phyloP scores from a whole-genome alignment of 2,329 filamentous ascomycete genomes.

The Calonectria ilicicola region DNA sequence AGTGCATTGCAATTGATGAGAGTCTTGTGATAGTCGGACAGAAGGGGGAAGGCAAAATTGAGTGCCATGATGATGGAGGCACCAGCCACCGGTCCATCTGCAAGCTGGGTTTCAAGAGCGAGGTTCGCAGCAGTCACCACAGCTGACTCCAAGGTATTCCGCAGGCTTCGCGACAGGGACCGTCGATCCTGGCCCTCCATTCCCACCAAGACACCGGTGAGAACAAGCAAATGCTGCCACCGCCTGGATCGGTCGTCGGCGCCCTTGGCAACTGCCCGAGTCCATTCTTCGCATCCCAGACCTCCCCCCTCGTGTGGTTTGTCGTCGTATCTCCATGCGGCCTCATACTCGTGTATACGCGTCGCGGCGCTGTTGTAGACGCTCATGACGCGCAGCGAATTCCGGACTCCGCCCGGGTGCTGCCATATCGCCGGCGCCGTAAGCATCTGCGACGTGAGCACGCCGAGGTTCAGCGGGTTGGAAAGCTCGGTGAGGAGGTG shows the following conservation, averaged over 20 bases:
- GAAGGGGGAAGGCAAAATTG: constrained; percentile 80
- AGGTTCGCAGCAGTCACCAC: constrained; percentile 82
- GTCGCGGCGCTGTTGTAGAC: constrained; percentile 77
- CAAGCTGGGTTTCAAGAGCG: constrained; percentile 66
- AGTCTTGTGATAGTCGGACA: constrained; percentile 70
- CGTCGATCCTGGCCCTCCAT: constrained; percentile 74
- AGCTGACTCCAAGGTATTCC: constrained; percentile 77
- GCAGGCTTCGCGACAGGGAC: constrained; percentile 72
- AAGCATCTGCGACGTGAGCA: constrained; percentile 79
- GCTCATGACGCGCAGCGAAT: constrained; percentile 75
- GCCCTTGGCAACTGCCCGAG: constrained; percentile 67
- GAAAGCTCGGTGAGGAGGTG: constrained; percentile 76
- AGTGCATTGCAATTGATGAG: constrained; percentile 76
- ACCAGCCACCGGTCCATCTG: constrained; percentile 56
- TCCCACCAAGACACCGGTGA: constrained; percentile 83
- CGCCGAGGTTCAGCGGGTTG: constrained; percentile 80
- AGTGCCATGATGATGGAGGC: constrained; percentile 76
- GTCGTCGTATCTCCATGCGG: constrained; percentile 50
- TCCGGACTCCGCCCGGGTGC: constrained; percentile 68
- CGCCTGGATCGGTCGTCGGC: constrained; percentile 70
- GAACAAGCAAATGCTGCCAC: constrained; percentile 87
- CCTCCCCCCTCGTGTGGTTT: constrained; percentile 54
- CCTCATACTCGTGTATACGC: constrained; percentile 63
- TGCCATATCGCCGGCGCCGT: constrained; percentile 79
- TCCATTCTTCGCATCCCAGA: constrained; percentile 65